These are phyloP conservation scores for Colletotrichum costaricense DNA, from an alignment of 2,329 filamentous ascomycete species.

Conservation along the genomic window DNA sequence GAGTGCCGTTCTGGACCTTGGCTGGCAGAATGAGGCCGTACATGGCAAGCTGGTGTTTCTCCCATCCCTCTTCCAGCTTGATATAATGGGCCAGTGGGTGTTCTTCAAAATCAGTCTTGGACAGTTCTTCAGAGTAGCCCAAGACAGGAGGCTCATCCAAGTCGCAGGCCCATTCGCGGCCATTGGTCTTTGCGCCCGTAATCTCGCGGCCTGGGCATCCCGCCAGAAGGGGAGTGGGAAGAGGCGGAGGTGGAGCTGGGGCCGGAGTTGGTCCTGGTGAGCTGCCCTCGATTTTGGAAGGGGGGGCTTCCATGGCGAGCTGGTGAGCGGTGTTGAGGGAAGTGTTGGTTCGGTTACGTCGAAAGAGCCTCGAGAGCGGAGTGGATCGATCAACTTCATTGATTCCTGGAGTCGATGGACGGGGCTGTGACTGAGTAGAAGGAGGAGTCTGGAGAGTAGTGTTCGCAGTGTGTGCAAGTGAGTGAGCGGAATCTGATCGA, in stretches of 20 bases:
- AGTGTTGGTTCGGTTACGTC: constrained; percentile 6
- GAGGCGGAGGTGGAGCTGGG: neutral
- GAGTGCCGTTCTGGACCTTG: constrained; percentile 26
- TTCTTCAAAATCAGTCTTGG: constrained; percentile 47
- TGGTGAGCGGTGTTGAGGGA: neutral
- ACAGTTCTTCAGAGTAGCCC: constrained; percentile 48
- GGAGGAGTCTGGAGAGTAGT: neutral
- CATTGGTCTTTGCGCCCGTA: constrained; percentile 50
- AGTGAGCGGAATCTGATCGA: neutral
- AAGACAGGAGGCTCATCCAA: constrained; percentile 43
- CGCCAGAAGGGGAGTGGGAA: constrained; percentile 54
- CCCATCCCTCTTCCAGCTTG: constrained; percentile 19
- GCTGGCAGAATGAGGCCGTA: constrained; percentile 32
- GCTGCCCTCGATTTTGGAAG: neutral
- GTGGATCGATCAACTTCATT: neutral
- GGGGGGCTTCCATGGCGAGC: neutral
- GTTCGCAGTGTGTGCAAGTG: neutral
- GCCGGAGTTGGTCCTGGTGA: too few relatives aligned
- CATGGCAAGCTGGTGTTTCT: constrained; percentile 19
- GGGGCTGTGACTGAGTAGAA: neutral
- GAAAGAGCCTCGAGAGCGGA: constrained; percentile 3
- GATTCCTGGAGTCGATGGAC: neutral
- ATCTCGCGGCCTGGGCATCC: constrained; percentile 53
- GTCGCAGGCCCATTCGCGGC: constrained; percentile 48
- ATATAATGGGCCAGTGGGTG: constrained; percentile 48